These are phyloP conservation scores for Brassica carinata DNA, from an alignment of 345 rosid species.

Conservation along the genomic window DNA sequence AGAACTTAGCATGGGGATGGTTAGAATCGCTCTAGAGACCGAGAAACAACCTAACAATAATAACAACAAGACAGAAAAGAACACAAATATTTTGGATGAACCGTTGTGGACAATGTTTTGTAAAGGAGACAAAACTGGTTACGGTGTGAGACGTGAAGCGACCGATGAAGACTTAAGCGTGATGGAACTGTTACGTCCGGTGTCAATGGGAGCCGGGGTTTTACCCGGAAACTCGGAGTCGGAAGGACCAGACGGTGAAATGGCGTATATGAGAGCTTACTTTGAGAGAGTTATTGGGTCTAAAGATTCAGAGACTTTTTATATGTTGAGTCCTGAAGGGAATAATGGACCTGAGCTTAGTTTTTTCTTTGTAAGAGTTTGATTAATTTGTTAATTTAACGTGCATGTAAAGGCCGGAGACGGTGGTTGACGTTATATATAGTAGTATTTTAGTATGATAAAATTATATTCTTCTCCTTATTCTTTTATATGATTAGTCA, in stretches of 20 bases:
- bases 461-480: background rate
- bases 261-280: conserved; percentile 55
- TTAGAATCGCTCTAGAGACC: conserved; percentile 52
- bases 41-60: conserved; percentile 40
- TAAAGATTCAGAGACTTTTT: background rate
- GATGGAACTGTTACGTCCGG: conserved; percentile 52
- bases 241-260: conserved; percentile 46
- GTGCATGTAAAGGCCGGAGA: conserved; percentile 18
- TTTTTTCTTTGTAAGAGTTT: conserved; percentile 55
- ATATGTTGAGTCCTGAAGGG: conserved; percentile 59
- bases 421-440: background rate
- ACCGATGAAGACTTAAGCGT: conserved; percentile 49
- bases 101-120: conserved; percentile 45
- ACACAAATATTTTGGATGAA: conserved; percentile 37
- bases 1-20: conserved; percentile 49
- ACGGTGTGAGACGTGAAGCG: conserved; percentile 52
- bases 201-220: conserved; percentile 63
- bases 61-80: conserved; percentile 18
- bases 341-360: conserved; percentile 63
- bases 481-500: background rate
- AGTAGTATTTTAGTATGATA: conserved; percentile 6
- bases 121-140: conserved; percentile 52
- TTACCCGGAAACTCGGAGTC: conserved; percentile 44
- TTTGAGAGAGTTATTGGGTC: background rate
- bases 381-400: conserved; percentile 8